Conservation (phyloP, 2,329 filamentous ascomycete genomes). For the Pseudogymnoascus sp. region DNA sequence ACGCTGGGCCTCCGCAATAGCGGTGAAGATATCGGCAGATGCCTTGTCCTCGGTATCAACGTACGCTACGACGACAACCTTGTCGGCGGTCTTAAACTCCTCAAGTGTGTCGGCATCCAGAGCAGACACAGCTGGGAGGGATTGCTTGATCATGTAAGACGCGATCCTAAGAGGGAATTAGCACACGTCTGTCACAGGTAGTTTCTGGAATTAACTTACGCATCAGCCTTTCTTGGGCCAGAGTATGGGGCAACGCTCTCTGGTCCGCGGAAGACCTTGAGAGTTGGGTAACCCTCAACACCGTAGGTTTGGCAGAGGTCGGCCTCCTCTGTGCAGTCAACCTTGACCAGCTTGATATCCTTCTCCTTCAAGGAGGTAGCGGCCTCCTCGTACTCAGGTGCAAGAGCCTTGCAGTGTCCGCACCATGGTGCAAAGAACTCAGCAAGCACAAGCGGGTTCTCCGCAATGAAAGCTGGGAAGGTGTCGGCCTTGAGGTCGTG, state of each 20-base stretch:
- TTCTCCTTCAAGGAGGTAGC: conserved; percentile 80
- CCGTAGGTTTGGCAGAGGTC: conserved; percentile 85
- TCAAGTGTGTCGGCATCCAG: conserved; percentile 75
- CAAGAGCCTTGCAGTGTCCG: conserved; percentile 97
- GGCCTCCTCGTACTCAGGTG: conserved; percentile 81
- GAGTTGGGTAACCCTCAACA: conserved; percentile 95
- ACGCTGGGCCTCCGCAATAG: conserved; percentile 61
- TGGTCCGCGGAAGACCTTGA: conserved; percentile 94
- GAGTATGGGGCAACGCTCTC: conserved; percentile 76
- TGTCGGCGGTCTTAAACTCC: conserved; percentile 97
- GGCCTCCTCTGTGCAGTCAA: conserved; percentile 91
- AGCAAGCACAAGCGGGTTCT: conserved; percentile 81
- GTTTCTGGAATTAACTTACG: conserved; percentile 38
- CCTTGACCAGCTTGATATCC: conserved; percentile 74
- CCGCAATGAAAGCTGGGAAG: conserved; percentile 78
- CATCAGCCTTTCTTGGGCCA: conserved; percentile 80
- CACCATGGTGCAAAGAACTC: conserved; percentile 97
- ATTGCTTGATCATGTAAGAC: conserved; percentile 97
- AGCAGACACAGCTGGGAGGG: conserved; percentile 79
- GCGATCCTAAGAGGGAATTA: conserved; percentile 40
- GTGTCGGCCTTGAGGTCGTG: conserved; percentile 74
- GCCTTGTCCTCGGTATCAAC: conserved; percentile 71
- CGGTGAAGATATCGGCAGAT: conserved; percentile 74
- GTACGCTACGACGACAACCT: conserved; percentile 90
- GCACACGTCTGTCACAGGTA: conserved; percentile 8